Conservation (phyloP, 805 yeast species). For the Hanseniaspora pseudoguilliermondii region DNA sequence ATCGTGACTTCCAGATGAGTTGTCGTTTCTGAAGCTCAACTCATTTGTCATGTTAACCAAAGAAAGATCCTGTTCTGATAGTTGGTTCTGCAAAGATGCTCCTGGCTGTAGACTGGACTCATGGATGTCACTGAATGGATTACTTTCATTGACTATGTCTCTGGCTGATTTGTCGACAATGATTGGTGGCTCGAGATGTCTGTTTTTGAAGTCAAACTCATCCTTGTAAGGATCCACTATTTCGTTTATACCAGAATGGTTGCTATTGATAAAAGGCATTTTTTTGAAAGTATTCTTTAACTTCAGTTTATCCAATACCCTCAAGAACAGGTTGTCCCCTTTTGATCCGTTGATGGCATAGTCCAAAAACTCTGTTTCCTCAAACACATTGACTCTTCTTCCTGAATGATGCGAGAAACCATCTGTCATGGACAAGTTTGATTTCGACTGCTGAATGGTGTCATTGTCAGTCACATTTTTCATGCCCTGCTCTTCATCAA, state of each 20-base stretch:
- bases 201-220: slow-evolving; percentile 13
- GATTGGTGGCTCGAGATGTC: slow-evolving; percentile 7
- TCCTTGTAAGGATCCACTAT: slow-evolving; percentile 12
- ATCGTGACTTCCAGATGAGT: background rate
- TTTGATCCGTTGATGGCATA: background rate
- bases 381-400: slow-evolving; percentile 12
- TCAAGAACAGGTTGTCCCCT: background rate
- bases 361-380: slow-evolving; percentile 10
- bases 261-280: background rate
- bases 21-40: slow-evolving; percentile 1
- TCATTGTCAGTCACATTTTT: background rate
- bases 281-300: background rate
- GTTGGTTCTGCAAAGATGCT: background rate
- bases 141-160: slow-evolving; percentile 8
- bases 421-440: background rate
- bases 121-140: slow-evolving; percentile 6
- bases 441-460: background rate
- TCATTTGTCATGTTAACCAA: background rate
- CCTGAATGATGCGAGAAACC: slow-evolving; percentile 13
- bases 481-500: background rate
- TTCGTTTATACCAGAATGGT: background rate
- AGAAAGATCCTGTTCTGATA: background rate
- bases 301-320: background rate
- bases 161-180: slow-evolving; percentile 12
- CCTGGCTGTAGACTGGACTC: background rate